Percentiles rank a stretch among this genome's conserved stretches.
Evolutionary conservation across 345 rosid genomes (phyloP).

Genomic region (Boechera divaricarpa): DNA sequence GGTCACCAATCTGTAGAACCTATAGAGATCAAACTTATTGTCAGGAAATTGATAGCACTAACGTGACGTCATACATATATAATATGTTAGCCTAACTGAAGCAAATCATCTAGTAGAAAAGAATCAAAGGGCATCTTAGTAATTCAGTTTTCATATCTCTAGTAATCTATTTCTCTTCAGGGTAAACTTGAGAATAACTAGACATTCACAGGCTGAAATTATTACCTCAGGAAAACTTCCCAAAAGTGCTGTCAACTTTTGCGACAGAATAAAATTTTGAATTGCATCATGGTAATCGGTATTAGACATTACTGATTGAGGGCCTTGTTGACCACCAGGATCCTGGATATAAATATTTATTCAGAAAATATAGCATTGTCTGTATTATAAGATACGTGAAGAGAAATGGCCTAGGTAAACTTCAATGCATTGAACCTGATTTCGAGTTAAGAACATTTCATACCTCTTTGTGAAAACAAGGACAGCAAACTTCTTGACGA

Average conservation of each 20-base stretch:
- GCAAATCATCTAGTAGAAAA: constrained; percentile 2
- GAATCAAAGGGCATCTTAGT: not conserved
- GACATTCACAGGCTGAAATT: constrained; percentile 21
- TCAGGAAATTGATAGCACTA: constrained; percentile 8
- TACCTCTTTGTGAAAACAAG: constrained; percentile 61
- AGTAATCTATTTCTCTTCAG: not conserved
- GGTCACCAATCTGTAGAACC: constrained; percentile 90
- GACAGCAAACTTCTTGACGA: constrained; percentile 72
- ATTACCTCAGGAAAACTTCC: constrained; percentile 94
- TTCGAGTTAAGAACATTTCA: constrained; percentile 19
- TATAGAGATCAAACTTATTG: constrained; percentile 40
- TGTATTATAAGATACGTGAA: constrained; percentile 25
- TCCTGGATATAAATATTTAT: constrained; percentile 50
- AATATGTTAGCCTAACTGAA: constrained; percentile 21
- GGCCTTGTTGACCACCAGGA: constrained; percentile 50
- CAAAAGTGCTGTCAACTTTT: constrained; percentile 72
- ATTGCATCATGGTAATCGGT: constrained; percentile 77
- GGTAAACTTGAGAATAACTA: constrained; percentile 8
- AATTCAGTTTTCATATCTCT: constrained; percentile 18
- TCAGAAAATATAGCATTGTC: constrained; percentile 24
- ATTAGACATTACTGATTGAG: constrained; percentile 71
- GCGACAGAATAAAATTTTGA: constrained; percentile 82
- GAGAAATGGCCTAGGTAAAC: constrained; percentile 15
- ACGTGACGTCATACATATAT: not conserved
- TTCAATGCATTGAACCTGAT: constrained; percentile 27